Evolutionary conservation across 805 yeast species (phyloP), one percentile per base, ranked within the genome.

Genomic region (Candida gorgasii): DNA sequence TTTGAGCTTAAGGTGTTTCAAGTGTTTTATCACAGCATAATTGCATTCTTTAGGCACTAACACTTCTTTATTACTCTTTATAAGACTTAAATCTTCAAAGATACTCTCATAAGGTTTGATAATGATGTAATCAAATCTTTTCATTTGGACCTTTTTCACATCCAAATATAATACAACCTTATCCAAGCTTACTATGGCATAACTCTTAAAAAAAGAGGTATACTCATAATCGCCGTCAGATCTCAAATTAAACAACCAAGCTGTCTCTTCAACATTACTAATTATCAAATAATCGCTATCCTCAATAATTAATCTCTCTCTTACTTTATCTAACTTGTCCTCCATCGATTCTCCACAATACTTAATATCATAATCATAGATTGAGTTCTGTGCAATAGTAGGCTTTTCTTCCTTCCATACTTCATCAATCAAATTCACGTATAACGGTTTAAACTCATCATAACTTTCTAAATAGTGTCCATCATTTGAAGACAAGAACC

Each of bases 161-260:
- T 84, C 79, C 6, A 82, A 65, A 56, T 83, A 88, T 12, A 88
- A 63, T 3, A 59, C 55, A 2, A 81, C 76, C 3, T 55, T 51
- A 3, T 67, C 51, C 19, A 44, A 29, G 5, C 63, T 53, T 14
- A 72, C 47, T 1, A 76, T 57, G 1, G 79, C 68, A 53, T 81
- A 86, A 4, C 90, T 71, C 62, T 80, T 88, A 59, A 92, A 93
- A 1, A 89, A 90, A 0, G 98, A 97, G 54, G 84, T 84, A 58
- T 75, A 92, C 3, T 82, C 83, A 46, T 93, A 83, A 58, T 92
- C 98, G 14, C 75, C 46, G 36, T 63, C 77, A 5, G 90, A 88
- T 50, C 98, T 79, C 41, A 78, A 57, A 49, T 77, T 77, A 44
- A 76, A 57, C 32, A 89, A 65, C 97, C 97, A 90, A 5, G 96